Base-by-base conservation (phyloP, 2,329 filamentous ascomycete genomes). In the Aspergillus uvarum region DNA sequence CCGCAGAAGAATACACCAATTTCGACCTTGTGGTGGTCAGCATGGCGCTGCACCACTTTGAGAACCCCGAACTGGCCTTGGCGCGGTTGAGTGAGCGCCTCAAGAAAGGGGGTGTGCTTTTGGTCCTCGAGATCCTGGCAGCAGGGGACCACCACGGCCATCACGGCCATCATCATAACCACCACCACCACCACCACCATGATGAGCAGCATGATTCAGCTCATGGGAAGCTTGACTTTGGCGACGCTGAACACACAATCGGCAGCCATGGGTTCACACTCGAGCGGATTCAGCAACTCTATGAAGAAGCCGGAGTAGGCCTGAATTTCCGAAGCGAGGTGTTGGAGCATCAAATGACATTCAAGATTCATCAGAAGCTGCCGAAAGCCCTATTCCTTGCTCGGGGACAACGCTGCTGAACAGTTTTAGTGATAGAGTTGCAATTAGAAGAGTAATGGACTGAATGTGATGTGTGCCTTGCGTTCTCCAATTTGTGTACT, bases 11-110 rank as follows among this genome's bases (percentile, higher is more conserved):
- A 32, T 91, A 89, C 77, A 84, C 81, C 71, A 80, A 85, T 70
- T 92, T 94, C 70, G 89, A 94, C 72, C 70, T 89, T 38, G 84
- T 84, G 5, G 82, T 82, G 47, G 83, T 90, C 19, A 86, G 86
- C 35, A 74, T 86, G 48, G 87, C 85, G 1, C 83, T 88, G 64
- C 87, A 89, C 72, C 88, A 91, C 72, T 88, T 91, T 58, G 83
- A 85, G 61, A 81, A 91, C 67, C 85, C 88, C 4, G 79, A 78
- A 2, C 76, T 87, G 31, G 85, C 87, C 0, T 82, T 88, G 5
- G 76, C 77, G 62, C 79, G 83, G 51, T 76, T 93, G 38, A 84
- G 81, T 4, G 79, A 85, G 69, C 82, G 89, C 10, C 77, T 93
- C 60, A 83, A 82, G 63, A 82, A 83, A 2, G 88, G 88, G 3